Evolutionary conservation across 75 land plant species (phyloP), one percentile per base, ranked within the genome.

Genomic region (Gnetum montanum): DNA sequence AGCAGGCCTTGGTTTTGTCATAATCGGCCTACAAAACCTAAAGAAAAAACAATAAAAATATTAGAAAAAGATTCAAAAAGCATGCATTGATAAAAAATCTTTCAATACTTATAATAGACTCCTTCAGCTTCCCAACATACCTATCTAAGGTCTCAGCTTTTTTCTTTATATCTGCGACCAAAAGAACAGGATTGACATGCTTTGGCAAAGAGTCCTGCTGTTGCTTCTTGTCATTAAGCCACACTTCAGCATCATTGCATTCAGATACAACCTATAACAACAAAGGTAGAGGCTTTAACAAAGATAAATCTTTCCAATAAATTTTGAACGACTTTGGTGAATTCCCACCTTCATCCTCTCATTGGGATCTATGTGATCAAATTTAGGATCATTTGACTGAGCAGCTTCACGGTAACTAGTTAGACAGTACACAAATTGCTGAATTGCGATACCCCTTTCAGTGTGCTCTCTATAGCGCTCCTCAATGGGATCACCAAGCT

Each of bases 401-500:
- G 81, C 81, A 34, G 98, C 96, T 7, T 82, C 80, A 23, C 98
- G 79, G 70, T 73, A 94, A 49, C 98, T 94, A 36, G 68, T 69
- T 52, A 93, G 72, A 53, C 98, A 94, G 55, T 85, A 73, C 25
- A 45, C 66, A 33, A 94, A 69, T 49, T 80, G 84, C 37, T 79
- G 71, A 44, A 80, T 58, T 26, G 73, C 76, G 18, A 78, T 54
- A 3, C 80, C 90, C 33, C 98, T 53, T 15, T 81, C 81, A n/a
- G 61, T 33, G 25, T 59, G 57, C 28, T 94, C 98, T 70, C 73
- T 82, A 60, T 74, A 84, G 13, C 98, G 69, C 49, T 63, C 75
- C 38, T 85, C 98, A 53, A 94, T 76, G 6, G 96, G 98, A 48
- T 89, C 88, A 6, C 98, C 98, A 62, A 63, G 72, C 98, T 91